Base-by-base conservation (phyloP, 139 green algal species). In the Auxenochlorella pyrenoidosa region DNA sequence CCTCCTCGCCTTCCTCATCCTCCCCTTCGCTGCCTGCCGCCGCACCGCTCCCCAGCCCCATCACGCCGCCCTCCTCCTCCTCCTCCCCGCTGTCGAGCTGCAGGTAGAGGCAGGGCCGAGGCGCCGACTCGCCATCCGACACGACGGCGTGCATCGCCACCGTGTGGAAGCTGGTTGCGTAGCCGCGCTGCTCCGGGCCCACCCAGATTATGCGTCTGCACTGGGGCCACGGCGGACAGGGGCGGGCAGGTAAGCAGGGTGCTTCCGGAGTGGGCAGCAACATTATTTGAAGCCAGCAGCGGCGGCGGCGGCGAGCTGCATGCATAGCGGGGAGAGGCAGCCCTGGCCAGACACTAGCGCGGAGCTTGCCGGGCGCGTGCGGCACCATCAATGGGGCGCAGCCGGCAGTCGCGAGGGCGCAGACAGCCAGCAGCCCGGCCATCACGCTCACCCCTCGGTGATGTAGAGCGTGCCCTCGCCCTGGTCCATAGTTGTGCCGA, bases 101-200 rank as follows among this genome's bases (percentile, higher is more conserved):
- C 16, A 90, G 8, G 47, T 89, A 91, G 26, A 88, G 72, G 79
- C 89, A 91, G 63, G 79, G 70, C 44, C 40, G 41, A 0, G 72
- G 19, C 32, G 24, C 47, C 3, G 60, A 77, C 19, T 86, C 85
- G 13, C 44, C 54, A 26, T 66, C 85, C 13, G 65, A 80, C 26
- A 75, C 77, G 19, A 91, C 44, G 28, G 88, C 88, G 88, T 88
- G 83, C 88, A 91, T 87, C 36, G n/a, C 43, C 19, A 91, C 78
- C 13, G 70, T 51, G 71, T 75, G n/a, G 65, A 92, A 92, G 60
- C 85, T 44, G 68, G 71, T 32, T n/a, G 32, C 32, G 68, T 71
- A 86, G 76, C 71, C 71, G 22, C 21, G 73, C 41, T 19, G 75
- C 80, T 28, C 19, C 38, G 36, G 26, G 40, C 71, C 79, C 65